Conservation (phyloP, 176 grass and related monocot genomes). For the Alloteropsis semialata region DNA sequence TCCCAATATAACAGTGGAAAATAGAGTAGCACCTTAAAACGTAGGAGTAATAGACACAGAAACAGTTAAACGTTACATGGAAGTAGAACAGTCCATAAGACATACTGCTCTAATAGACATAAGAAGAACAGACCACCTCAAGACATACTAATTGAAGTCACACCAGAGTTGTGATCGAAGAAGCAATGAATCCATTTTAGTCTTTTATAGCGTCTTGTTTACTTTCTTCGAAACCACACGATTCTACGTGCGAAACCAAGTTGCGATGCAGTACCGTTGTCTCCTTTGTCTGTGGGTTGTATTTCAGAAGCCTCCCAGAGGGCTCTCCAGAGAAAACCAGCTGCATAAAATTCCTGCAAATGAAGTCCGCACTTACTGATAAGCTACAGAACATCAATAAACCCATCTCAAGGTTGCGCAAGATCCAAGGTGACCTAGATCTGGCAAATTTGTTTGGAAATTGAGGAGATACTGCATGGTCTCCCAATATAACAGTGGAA, state of each 20-base stretch:
- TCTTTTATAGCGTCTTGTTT: too few species aligned
- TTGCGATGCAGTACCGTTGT: slow-evolving; percentile 65
- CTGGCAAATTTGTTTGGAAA: neutral
- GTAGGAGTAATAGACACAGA: neutral
- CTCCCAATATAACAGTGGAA: neutral
- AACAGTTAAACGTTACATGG: neutral
- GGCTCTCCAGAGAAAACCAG: slow-evolving; percentile 77
- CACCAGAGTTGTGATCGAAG: too few species aligned
- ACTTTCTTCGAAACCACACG: too few species aligned
- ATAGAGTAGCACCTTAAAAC: neutral
- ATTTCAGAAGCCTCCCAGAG: slow-evolving; percentile 88
- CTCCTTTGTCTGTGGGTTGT: slow-evolving; percentile 65
- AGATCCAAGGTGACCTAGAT: neutral
- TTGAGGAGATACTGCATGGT: neutral
- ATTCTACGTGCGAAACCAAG: too few species aligned
- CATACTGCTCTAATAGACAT: too few species aligned
- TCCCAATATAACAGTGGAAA: neutral
- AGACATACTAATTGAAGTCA: too few species aligned
- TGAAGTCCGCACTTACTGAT: neutral
- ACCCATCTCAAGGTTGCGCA: too few species aligned
- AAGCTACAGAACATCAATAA: neutral
- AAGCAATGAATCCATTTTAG: too few species aligned
- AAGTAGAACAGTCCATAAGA: too few species aligned
- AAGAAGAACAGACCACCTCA: too few species aligned
- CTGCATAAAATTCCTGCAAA: slow-evolving; percentile 85